Percentiles rank a stretch among this genome's conserved stretches.
Evolutionary conservation across 2,329 filamentous ascomycete species (phyloP).

Genomic region (Venturia oleaginea): DNA sequence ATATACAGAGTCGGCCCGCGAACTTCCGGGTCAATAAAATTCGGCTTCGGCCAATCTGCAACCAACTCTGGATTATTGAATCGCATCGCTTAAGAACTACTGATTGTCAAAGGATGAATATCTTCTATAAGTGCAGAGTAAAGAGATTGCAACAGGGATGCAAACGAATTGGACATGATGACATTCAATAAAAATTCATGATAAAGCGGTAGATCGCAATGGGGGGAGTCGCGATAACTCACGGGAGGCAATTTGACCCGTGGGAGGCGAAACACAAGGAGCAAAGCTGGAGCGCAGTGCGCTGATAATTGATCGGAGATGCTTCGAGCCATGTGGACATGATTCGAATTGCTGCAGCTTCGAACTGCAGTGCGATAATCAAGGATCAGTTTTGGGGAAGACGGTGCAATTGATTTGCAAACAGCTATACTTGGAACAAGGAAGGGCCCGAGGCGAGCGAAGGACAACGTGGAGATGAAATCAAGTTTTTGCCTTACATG

Average conservation of each 20-base stretch:
- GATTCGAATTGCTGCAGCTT: not conserved
- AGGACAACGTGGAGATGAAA: not conserved
- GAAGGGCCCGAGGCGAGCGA: not conserved
- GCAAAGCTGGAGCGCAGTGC: not conserved
- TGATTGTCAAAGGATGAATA: not conserved
- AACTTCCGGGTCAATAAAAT: constrained; percentile 30
- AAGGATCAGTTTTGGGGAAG: not conserved
- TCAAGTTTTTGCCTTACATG: not conserved
- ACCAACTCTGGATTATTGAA: constrained; percentile 10
- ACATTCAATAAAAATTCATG: not conserved
- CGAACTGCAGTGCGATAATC: not conserved
- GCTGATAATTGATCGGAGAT: not conserved
- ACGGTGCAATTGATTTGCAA: not conserved
- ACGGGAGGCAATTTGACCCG: not conserved
- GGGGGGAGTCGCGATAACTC: not conserved
- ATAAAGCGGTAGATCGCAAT: not conserved
- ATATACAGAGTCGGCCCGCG: constrained; percentile 27
- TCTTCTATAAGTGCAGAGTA: not conserved
- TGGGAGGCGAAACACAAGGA: not conserved
- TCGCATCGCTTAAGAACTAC: constrained; percentile 9
- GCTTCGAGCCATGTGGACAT: not conserved
- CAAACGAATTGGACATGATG: not conserved
- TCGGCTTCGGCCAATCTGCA: constrained; percentile 29
- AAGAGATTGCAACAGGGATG: not conserved
- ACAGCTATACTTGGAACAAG: not conserved